Evolutionary conservation across 164 flowering plant species (phyloP).

Genomic region (Magnolia kwangsiensis): DNA sequence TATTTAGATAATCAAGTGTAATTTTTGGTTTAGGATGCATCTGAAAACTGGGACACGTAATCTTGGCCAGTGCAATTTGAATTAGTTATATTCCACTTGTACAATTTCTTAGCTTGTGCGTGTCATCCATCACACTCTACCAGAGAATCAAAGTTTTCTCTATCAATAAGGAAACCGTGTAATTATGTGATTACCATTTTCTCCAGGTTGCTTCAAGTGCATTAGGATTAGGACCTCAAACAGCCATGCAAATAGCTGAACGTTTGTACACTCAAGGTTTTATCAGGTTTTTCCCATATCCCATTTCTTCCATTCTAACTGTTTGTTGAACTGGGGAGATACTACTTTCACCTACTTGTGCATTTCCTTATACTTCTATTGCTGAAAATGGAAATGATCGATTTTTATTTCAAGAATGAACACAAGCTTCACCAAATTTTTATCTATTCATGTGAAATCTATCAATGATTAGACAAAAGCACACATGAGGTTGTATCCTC

Average conservation of each 20-base stretch:
- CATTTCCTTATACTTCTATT: not conserved
- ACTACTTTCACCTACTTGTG: not conserved
- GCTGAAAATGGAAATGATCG: not conserved
- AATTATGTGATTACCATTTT: not conserved
- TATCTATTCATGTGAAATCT: too few species aligned
- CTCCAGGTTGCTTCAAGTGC: conserved; percentile 93
- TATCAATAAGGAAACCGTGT: too few species aligned
- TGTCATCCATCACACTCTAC: too few species aligned
- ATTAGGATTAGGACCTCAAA: conserved; percentile 83
- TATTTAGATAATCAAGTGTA: not conserved
- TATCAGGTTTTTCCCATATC: conserved; percentile 50
- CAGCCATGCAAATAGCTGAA: conserved; percentile 93
- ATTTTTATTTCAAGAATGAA: not conserved
- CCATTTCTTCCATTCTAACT: not conserved
- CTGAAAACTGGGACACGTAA: too few species aligned
- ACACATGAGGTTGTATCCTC: too few species aligned
- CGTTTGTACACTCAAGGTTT: conserved; percentile 93
- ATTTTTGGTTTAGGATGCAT: too few species aligned
- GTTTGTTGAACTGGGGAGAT: not conserved
- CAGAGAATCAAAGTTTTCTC: too few species aligned
- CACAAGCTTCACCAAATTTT: too few species aligned
- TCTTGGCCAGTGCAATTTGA: not conserved
- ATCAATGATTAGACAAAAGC: too few species aligned
- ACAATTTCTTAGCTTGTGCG: too few species aligned
- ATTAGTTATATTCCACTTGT: not conserved